Percentiles rank a stretch among this genome's conserved stretches.
These are phyloP conservation scores for Meredithiella fracta DNA, from an alignment of 2,329 filamentous ascomycete genomes.

Conservation along the genomic window DNA sequence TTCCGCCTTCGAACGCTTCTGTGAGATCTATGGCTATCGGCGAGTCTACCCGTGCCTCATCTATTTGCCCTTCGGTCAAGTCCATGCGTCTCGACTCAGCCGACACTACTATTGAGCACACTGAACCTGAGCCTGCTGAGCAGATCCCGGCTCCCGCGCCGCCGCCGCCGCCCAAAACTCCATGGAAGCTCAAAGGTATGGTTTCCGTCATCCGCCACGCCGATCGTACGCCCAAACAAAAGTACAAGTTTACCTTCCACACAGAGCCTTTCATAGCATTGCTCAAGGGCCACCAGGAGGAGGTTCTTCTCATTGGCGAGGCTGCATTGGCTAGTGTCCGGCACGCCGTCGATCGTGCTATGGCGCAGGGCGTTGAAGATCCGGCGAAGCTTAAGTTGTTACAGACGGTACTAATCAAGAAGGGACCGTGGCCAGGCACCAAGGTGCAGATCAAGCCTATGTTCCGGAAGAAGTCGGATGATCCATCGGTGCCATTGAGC, in stretches of 20 bases:
- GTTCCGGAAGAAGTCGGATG: conserved; percentile 70
- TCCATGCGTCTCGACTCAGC: conserved; percentile 18
- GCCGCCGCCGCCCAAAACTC: conserved; percentile 65
- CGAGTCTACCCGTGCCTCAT: conserved; percentile 20
- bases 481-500: conserved; percentile 27
- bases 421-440: conserved; percentile 84
- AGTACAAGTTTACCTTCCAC: conserved; percentile 98
- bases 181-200: conserved; percentile 96
- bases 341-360: conserved; percentile 67
- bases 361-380: conserved; percentile 69
- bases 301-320: conserved; percentile 85
- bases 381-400: conserved; percentile 69
- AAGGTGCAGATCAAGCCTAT: conserved; percentile 99
- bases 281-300: conserved; percentile 87
- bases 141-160: conserved; percentile 22
- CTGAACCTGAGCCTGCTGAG: background rate
- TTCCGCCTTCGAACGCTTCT: conserved; percentile 8
- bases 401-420: conserved; percentile 76
- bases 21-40: conserved; percentile 6
- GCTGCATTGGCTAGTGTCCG: conserved; percentile 78
- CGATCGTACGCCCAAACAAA: conserved; percentile 94
- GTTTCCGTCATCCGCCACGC: conserved; percentile 93
- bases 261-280: conserved; percentile 90
- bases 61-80: conserved; percentile 25
- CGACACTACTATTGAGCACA: conserved; percentile 15